Conservation (phyloP, 495 filamentous ascomycete genomes). For the Aspergillus funiculosus region DNA sequence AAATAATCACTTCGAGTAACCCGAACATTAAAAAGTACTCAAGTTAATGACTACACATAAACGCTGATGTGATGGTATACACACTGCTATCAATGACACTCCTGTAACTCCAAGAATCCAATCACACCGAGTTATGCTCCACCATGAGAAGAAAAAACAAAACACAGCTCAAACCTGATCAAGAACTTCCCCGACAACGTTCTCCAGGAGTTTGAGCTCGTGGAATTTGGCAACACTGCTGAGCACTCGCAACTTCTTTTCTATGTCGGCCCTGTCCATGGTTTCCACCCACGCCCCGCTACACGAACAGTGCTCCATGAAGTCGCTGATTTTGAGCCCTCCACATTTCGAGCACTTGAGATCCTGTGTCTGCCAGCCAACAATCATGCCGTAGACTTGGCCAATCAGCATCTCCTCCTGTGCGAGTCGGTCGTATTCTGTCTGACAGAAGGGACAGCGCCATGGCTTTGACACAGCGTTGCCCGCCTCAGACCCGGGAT, state of each 20-base stretch:
- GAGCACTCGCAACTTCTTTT: constrained; percentile 60
- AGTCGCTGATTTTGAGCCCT: constrained; percentile 69
- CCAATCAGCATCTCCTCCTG: constrained; percentile 82
- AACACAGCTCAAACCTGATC: constrained; percentile 24
- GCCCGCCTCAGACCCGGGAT: constrained; percentile 31
- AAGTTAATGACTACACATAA: too few relatives aligned
- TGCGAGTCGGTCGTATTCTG: constrained; percentile 64
- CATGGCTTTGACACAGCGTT: constrained; percentile 51
- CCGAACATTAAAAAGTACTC: too few relatives aligned
- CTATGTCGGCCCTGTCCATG: constrained; percentile 61
- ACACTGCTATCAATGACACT: background rate
- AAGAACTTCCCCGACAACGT: constrained; percentile 61
- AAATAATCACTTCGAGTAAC: too few relatives aligned
- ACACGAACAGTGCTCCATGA: constrained; percentile 95
- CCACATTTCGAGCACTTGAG: constrained; percentile 65
- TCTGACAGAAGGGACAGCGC: constrained; percentile 72
- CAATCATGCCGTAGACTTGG: constrained; percentile 64
- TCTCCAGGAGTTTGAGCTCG: constrained; percentile 71
- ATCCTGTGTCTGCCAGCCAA: constrained; percentile 85
- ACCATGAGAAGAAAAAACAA: constrained; percentile 7
- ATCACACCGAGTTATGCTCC: too few relatives aligned
- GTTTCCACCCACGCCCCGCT: constrained; percentile 75
- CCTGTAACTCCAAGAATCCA: too few relatives aligned
- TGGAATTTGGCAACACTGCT: constrained; percentile 70
- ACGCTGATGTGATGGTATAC: too few relatives aligned